These are phyloP conservation scores for Fabrea salina DNA, from an alignment of 169 alveolate genomes.

Conservation along the genomic window DNA sequence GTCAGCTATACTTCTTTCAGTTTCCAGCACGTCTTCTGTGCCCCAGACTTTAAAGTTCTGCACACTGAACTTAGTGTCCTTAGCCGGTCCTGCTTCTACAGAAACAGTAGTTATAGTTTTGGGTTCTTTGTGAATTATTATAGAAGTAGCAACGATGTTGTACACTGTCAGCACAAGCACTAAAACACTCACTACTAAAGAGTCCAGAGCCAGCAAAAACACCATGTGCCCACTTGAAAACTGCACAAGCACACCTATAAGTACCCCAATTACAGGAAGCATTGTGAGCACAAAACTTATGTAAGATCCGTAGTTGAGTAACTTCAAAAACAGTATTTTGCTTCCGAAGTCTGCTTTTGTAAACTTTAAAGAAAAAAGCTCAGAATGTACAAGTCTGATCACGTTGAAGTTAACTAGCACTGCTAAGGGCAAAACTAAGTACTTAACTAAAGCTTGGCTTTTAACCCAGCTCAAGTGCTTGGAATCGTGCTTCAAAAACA, in stretches of 20 bases:
- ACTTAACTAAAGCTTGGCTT: not conserved
- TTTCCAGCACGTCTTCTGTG: too few species aligned
- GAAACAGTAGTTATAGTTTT: not conserved
- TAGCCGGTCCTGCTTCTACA: not conserved
- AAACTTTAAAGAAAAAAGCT: not conserved
- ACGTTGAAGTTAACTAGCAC: not conserved
- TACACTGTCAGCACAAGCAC: not conserved
- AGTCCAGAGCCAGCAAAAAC: not conserved
- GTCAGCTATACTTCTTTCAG: too few species aligned
- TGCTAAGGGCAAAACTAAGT: not conserved
- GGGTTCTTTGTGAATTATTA: not conserved
- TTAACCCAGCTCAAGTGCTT: not conserved
- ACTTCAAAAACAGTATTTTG: not conserved
- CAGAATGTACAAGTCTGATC: not conserved
- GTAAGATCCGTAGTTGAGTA: not conserved
- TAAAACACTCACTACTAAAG: not conserved
- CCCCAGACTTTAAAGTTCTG: too few species aligned
- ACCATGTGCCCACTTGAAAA: not conserved
- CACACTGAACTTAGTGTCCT: too few species aligned
- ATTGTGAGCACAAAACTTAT: not conserved
- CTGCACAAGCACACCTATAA: not conserved
- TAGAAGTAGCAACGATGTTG: not conserved
- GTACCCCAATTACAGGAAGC: not conserved
- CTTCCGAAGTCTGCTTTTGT: conserved; percentile 11
- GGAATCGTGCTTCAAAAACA: not conserved